Conservation (phyloP, 2,329 filamentous ascomycete genomes). For the Pseudogymnoascus sp. region DNA sequence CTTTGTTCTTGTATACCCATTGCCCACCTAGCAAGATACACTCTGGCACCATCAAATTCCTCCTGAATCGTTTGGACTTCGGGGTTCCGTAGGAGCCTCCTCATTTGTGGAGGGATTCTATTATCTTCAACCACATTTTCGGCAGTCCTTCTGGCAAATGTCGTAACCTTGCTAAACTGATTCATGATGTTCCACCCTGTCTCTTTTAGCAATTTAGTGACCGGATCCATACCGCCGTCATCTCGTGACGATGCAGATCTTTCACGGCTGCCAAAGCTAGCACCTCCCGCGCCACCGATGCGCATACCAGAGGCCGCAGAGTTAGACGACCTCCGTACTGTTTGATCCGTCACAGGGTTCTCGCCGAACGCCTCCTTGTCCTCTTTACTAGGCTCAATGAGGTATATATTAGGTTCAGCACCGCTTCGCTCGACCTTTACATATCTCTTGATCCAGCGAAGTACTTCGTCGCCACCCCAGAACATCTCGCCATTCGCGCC, state of each 20-base stretch:
- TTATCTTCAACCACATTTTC: slow-evolving; percentile 89
- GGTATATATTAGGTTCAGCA: slow-evolving; percentile 82
- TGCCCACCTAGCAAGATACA: slow-evolving; percentile 93
- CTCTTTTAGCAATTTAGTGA: slow-evolving; percentile 89
- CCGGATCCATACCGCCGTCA: slow-evolving; percentile 79
- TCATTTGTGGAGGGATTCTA: slow-evolving; percentile 79
- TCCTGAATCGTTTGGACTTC: slow-evolving; percentile 93
- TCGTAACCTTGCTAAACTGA: slow-evolving; percentile 94
- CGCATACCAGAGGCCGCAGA: slow-evolving; percentile 26
- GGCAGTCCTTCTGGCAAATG: slow-evolving; percentile 83
- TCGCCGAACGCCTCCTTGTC: slow-evolving; percentile 67
- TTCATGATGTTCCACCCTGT: slow-evolving; percentile 94
- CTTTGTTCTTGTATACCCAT: slow-evolving; percentile 98
- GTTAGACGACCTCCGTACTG: slow-evolving; percentile 30
- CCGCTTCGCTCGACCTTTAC: slow-evolving; percentile 72
- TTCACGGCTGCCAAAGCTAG: slow-evolving; percentile 28
- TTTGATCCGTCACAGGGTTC: slow-evolving; percentile 36
- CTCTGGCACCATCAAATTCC: slow-evolving; percentile 90
- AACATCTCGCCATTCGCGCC: slow-evolving; percentile 79
- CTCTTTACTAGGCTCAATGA: slow-evolving; percentile 78
- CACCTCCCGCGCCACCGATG: slow-evolving; percentile 31
- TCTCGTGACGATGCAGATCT: slow-evolving; percentile 27
- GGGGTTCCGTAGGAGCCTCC: slow-evolving; percentile 75
- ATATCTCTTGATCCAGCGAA: slow-evolving; percentile 83
- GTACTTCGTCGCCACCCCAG: slow-evolving; percentile 93